Conservation (phyloP, 2,329 filamentous ascomycete genomes). For the Pseudohalonectria lignicola region DNA sequence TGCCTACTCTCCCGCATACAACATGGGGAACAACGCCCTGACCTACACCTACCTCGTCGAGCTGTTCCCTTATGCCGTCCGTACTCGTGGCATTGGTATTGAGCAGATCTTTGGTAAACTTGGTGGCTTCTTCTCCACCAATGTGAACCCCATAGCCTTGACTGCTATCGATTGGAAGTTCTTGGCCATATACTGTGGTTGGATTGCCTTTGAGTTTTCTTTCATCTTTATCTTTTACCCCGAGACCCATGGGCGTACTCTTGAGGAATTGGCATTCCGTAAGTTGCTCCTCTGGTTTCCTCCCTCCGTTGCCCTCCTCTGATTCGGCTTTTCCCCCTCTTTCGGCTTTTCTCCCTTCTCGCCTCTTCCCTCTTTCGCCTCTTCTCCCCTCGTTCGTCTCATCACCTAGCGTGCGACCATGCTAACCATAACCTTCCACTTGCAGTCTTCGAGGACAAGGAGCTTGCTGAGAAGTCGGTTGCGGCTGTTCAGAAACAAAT, state of each 20-base stretch:
- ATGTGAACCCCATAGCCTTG: conserved; percentile 30
- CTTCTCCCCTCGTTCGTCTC: too few species aligned
- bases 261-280: conserved; percentile 52
- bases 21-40: conserved; percentile 14
- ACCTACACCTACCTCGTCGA: conserved; percentile 14
- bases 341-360: neutral
- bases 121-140: conserved; percentile 22
- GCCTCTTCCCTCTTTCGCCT: neutral
- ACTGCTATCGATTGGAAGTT: conserved; percentile 27
- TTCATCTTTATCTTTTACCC: conserved; percentile 74
- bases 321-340: neutral
- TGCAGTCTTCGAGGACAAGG: conserved; percentile 6
- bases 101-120: conserved; percentile 30
- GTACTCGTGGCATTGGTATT: conserved; percentile 26
- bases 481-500: conserved; percentile 6
- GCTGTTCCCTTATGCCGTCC: conserved; percentile 16
- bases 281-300: conserved; percentile 14
- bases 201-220: conserved; percentile 26
- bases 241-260: conserved; percentile 69
- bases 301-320: too few species aligned
- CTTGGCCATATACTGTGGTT: conserved; percentile 30
- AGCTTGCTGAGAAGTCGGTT: conserved; percentile 3
- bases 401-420: too few species aligned
- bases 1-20: conserved; percentile 15
- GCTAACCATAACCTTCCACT: neutral